These are phyloP conservation scores for Penicillium robsamsonii DNA, from an alignment of 495 filamentous ascomycete species.

Conservation along the genomic window DNA sequence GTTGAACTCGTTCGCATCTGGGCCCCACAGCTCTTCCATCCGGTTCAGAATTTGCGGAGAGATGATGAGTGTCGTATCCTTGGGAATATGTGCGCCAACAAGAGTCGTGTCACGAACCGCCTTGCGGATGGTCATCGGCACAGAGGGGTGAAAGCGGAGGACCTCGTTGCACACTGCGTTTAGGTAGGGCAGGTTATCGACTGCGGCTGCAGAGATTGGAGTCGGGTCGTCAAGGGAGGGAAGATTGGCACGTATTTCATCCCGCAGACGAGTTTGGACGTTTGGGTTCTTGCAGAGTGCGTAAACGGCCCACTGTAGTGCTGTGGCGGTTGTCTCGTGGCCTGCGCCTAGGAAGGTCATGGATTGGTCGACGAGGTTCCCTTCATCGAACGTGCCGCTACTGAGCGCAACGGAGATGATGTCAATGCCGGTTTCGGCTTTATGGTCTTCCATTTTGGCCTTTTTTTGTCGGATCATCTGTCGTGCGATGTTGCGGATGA, in stretches of 20 bases:
- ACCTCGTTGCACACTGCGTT: constrained; percentile 62
- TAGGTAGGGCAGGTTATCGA: constrained; percentile 59
- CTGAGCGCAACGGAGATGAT: constrained; percentile 82
- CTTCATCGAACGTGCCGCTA: constrained; percentile 71
- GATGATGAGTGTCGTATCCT: constrained; percentile 52
- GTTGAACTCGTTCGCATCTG: constrained; percentile 73
- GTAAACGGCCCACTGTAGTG: constrained; percentile 61
- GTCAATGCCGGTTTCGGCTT: constrained; percentile 54
- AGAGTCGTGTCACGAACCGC: constrained; percentile 64
- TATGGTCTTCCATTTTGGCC: constrained; percentile 50
- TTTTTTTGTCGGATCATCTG: constrained; percentile 69
- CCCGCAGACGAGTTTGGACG: constrained; percentile 55
- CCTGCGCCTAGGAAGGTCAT: constrained; percentile 96
- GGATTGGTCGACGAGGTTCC: constrained; percentile 81
- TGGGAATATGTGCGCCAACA: constrained; percentile 51
- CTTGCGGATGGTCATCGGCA: constrained; percentile 62
- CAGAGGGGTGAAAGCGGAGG: constrained; percentile 56
- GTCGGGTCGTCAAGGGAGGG: constrained; percentile 47
- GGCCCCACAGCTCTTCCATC: constrained; percentile 73
- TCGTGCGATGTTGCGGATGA: constrained; percentile 61
- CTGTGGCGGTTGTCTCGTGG: constrained; percentile 72
- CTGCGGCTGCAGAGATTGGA: constrained; percentile 46
- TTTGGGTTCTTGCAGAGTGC: constrained; percentile 57
- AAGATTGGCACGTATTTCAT: constrained; percentile 60
- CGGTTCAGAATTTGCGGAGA: constrained; percentile 65